These are phyloP conservation scores for Ammopiptanthus mongolicus DNA, from an alignment of 306 rosid species.

Conservation along the genomic window DNA sequence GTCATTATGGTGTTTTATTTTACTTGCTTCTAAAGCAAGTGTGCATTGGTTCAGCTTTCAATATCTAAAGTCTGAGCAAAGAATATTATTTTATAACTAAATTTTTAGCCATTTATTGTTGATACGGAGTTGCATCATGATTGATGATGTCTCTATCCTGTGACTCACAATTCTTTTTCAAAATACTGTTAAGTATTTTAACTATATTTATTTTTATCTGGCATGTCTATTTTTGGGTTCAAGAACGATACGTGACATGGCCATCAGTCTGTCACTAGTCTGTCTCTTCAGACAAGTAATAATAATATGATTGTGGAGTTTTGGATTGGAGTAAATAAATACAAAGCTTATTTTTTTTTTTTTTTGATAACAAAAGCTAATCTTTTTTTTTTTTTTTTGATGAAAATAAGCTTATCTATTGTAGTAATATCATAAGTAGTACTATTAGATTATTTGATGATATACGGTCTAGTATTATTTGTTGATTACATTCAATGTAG, in stretches of 20 bases:
- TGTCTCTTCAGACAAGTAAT: not conserved
- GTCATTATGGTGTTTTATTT: constrained; percentile 10
- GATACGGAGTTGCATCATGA: not conserved
- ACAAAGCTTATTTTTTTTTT: not conserved
- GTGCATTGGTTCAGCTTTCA: not conserved
- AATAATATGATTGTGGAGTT: not conserved
- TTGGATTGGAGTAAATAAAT: too few species aligned
- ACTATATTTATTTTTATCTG: not conserved
- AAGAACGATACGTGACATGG: not conserved
- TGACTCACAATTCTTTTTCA: not conserved
- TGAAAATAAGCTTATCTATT: not conserved
- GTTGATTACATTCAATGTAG: not conserved
- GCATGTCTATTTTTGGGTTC: not conserved
- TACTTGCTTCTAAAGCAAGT: constrained; percentile 27
- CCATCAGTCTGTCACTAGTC: not conserved
- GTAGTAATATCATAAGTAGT: not conserved
- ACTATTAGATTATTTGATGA: not conserved
- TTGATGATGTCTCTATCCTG: not conserved
- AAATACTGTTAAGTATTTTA: not conserved
- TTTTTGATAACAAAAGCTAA: too few species aligned
- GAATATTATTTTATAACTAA: not conserved
- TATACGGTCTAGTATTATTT: not conserved
- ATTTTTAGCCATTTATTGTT: not conserved
- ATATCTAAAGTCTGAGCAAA: not conserved
- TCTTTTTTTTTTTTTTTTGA: too few species aligned